Evolutionary conservation across 2,329 filamentous ascomycete genomes (phyloP), one percentile per base, ranked within the genome.

Genomic region (Berkeleyomyces rouxiae): DNA sequence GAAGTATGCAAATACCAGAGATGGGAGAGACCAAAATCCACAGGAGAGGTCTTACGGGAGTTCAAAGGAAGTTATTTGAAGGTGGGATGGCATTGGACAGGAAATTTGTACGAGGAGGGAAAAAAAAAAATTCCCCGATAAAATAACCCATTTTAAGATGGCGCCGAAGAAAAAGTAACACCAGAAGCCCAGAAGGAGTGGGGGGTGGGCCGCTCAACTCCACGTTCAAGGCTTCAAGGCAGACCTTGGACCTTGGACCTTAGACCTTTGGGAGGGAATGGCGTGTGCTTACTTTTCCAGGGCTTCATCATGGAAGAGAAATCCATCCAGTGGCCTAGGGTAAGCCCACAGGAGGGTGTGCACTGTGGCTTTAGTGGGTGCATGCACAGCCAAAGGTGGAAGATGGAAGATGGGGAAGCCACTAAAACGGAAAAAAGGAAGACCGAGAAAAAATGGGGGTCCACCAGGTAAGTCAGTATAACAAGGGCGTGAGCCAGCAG

Each of bases 281-380:
- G 23, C 23, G 23, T 23, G 23, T 23, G 23, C 23, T 23, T 23
- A 23, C 23, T 23, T 23, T 23, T 23, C 23, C 23, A 23, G 23
- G 23, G 23, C 23, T 23, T 23, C 23, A 23, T 23, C 23, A 23
- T 23, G 23, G 23, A 23, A 23, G 23, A 23, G 23, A 23, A 23
- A 23, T 23, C 23, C 23, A 23, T 46, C 43, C 16, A 46, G 43
- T 46, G 43, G 49, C 33, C 23, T 55, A 9, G 49, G 31, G 49
- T 37, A 70, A 66, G 67, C 65, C 60, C 61, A 66, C 65, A 60
- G 62, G 61, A 62, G 63, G 46, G 61, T 46, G 55, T 65, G 43
- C 61, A 67, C 59, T 59, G 59, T 59, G 58, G 59, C 58, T 64
- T 62, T 59, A 58, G 42, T 49, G 61, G 36, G 44, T 47, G 36